Percentiles rank a stretch among this genome's conserved stretches.
Conservation (phyloP, 257 asterid species). For the Penstemon eatonii region DNA sequence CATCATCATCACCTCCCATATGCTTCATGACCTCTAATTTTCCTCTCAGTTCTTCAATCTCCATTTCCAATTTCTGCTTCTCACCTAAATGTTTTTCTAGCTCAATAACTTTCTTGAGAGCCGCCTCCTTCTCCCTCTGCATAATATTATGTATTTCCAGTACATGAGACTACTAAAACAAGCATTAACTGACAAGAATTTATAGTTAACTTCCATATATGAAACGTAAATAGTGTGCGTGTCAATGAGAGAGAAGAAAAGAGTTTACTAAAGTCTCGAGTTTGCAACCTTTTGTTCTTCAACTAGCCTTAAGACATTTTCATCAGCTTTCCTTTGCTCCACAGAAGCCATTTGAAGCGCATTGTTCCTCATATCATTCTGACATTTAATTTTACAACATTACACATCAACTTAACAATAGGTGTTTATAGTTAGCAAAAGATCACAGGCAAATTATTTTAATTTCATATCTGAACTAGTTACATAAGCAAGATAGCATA, state of each 20-base stretch:
- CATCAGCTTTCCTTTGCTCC: constrained; percentile 79
- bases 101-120: constrained; percentile 54
- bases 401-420: constrained; percentile 12
- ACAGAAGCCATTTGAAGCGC: constrained; percentile 75
- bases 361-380: constrained; percentile 74
- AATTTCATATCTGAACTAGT: constrained; percentile 12
- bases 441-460: not conserved
- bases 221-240: constrained; percentile 8
- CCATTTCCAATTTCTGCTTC: constrained; percentile 61
- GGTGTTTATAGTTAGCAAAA: constrained; percentile 12
- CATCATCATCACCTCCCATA: constrained; percentile 57
- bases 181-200: constrained; percentile 5
- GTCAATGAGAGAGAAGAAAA: constrained; percentile 20
- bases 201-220: not conserved
- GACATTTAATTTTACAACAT: constrained; percentile 25
- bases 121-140: constrained; percentile 76
- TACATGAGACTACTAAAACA: constrained; percentile 17
- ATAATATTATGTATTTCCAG: constrained; percentile 23
- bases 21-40: constrained; percentile 61
- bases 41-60: constrained; percentile 53
- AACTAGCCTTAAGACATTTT: constrained; percentile 69
- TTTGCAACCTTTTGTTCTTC: constrained; percentile 75
- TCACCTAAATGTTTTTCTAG: constrained; percentile 52
- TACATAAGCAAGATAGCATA: not conserved
- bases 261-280: not conserved